Evolutionary conservation across 208 protist genomes (phyloP).

Genomic region (Naegleria gruberi): DNA sequence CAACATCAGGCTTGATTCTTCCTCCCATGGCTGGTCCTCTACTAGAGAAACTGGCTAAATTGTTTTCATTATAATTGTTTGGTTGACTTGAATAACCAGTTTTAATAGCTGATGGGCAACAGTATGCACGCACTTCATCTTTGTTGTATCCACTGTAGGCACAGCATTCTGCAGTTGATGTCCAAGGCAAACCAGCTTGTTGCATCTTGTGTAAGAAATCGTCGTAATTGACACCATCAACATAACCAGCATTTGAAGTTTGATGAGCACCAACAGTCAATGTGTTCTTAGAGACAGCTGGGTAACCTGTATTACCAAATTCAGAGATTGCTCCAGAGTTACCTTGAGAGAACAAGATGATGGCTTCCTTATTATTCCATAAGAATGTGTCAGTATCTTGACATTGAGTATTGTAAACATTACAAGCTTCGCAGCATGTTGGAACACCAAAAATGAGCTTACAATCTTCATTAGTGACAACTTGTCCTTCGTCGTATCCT

Average conservation of each 20-base stretch:
- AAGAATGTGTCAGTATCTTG: background rate
- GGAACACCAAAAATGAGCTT: background rate
- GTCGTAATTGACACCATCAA: background rate
- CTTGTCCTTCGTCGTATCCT: background rate
- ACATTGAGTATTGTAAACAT: background rate
- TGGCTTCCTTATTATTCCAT: background rate
- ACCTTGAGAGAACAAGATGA: background rate
- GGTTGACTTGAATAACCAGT: background rate
- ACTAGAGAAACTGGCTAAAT: constrained; percentile 24
- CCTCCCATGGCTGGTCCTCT: constrained; percentile 47
- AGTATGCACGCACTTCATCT: background rate
- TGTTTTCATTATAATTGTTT: background rate
- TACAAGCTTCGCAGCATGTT: background rate
- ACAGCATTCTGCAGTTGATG: background rate
- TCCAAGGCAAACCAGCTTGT: background rate
- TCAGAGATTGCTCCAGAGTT: background rate
- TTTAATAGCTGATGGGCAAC: background rate
- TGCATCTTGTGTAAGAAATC: background rate
- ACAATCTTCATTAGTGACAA: background rate
- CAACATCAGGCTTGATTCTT: constrained; percentile 32
- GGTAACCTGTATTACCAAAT: background rate
- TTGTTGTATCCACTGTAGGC: background rate
- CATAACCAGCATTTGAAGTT: background rate
- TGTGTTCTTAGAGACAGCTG: background rate
- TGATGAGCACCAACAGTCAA: background rate